These are phyloP conservation scores for Pythium grandisporangium DNA, from an alignment of 352 stramenopile genomes.

Conservation along the genomic window DNA sequence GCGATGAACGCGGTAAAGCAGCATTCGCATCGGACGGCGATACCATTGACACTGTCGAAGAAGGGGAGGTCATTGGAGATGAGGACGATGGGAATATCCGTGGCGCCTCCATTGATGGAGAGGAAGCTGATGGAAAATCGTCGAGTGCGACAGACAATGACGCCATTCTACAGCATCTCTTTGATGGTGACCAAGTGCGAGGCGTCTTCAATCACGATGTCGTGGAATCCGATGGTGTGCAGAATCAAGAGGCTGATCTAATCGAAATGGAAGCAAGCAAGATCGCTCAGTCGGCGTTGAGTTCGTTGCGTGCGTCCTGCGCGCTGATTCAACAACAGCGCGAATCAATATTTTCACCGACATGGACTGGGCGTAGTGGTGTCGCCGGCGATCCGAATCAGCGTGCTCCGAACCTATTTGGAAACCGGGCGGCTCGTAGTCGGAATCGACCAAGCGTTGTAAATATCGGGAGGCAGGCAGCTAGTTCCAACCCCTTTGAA, in stretches of 20 bases:
- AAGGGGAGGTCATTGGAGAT: constrained; percentile 13
- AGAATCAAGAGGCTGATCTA: constrained; percentile 85
- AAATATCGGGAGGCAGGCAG: constrained; percentile 1
- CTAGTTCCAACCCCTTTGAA: constrained; percentile 18
- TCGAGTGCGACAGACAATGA: constrained; percentile 55
- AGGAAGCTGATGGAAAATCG: not conserved
- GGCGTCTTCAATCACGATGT: constrained; percentile 95
- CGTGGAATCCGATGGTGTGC: constrained; percentile 81
- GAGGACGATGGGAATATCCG: constrained; percentile 25
- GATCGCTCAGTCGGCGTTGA: constrained; percentile 81
- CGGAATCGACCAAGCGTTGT: constrained; percentile 6
- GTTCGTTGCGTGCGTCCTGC: constrained; percentile 74
- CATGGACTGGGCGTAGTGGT: constrained; percentile 71
- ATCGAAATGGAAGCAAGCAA: constrained; percentile 91
- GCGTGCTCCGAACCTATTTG: constrained; percentile 22
- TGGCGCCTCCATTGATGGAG: constrained; percentile 2
- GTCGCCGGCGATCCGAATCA: constrained; percentile 54
- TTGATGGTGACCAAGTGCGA: constrained; percentile 87
- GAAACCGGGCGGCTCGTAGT: constrained; percentile 23
- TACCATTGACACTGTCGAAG: constrained; percentile 7
- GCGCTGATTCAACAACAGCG: constrained; percentile 58
- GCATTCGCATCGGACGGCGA: no score
- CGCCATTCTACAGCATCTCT: constrained; percentile 84
- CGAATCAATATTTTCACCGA: constrained; percentile 52
- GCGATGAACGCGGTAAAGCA: no score